Base-by-base conservation (phyloP, 192 early-diverging fungal genomes). In the Coemansia sp. region DNA sequence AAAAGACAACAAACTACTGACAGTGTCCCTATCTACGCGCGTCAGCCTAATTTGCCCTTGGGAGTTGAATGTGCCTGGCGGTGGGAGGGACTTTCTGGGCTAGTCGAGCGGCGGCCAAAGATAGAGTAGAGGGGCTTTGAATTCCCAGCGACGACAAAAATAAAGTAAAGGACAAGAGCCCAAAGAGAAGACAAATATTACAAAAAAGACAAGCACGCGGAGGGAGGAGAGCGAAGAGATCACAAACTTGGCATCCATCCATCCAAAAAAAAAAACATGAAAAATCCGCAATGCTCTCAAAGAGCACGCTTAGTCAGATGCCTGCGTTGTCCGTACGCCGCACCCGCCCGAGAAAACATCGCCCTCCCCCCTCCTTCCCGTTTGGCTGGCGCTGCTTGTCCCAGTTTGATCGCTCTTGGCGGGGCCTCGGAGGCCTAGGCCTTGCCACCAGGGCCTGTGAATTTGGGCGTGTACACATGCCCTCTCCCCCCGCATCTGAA, bases 181-280 rank as follows among this genome's bases (percentile, higher is more conserved):
- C 39, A 12, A 42, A 42, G 13, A n/a, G 63, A 64, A 60, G 48
- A 52, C 23, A 31, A 31, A 4, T 31, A 31, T 31, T 31, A 31
- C n/a, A 13, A 41, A 53, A 53, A 53, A 65, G 64, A 68, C 60
- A 61, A n/a, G 26, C 26, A 26, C 26, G 26, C 14, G 31, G 26
- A 55, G 3, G 23, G 23, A 26, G 13, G 11, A 26, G 26, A 38
- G 37, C n/a, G 25, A 55, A 42, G 35, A 31, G 53, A 66, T 56
- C 25, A 57, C 9, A 35, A 13, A 50, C 52, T 55, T 28, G 52
- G 52, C 52, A 6, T 26, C 52, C 13, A 55, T 16, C 21, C 20
- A 18, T 18, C 1, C 18, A 25, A 11, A 48, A 48, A 48, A 21
- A 47, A 47, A 47, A 25, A 23, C 4, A 47, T 18, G 25, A 52